Evolutionary conservation across 2,329 filamentous ascomycete genomes (phyloP).

Genomic region (Cercospora citrullina): DNA sequence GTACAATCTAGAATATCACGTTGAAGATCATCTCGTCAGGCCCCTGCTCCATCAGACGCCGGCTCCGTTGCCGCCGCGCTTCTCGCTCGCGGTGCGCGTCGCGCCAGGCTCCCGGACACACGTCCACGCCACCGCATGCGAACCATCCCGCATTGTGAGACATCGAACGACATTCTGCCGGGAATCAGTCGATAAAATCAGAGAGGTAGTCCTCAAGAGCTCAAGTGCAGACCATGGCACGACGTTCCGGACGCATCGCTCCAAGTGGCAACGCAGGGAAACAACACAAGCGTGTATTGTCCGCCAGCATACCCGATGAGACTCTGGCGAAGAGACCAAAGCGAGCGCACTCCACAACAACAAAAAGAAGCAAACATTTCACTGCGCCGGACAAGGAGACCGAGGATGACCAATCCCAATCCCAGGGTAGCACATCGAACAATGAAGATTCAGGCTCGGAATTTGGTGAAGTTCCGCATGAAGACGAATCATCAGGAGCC

Average conservation of each 20-base stretch:
- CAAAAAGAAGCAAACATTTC: constrained; percentile 56
- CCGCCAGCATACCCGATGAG: constrained; percentile 16
- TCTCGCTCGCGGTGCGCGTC: not conserved
- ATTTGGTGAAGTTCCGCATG: constrained; percentile 41
- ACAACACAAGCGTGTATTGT: constrained; percentile 34
- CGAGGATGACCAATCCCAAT: constrained; percentile 34
- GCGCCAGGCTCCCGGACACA: not conserved
- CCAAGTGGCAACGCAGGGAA: constrained; percentile 5
- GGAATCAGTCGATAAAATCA: not conserved
- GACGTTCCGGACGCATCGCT: constrained; percentile 33
- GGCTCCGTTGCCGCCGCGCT: constrained; percentile 2
- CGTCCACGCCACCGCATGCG: not conserved
- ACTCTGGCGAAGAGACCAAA: constrained; percentile 29
- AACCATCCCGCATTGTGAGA: not conserved
- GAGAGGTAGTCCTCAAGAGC: not conserved
- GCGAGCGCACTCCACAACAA: constrained; percentile 41
- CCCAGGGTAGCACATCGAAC: constrained; percentile 29
- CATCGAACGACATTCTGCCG: not conserved
- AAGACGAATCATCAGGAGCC: constrained; percentile 44
- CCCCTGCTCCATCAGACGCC: constrained; percentile 1
- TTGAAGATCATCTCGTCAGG: not conserved
- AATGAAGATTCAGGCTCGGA: constrained; percentile 34
- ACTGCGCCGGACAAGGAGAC: constrained; percentile 16
- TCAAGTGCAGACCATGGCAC: constrained; percentile 26
- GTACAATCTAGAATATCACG: not conserved